phyloP scores from a whole-genome alignment of 106 monocot species.

The Alisma plantagoaquatica region DNA sequence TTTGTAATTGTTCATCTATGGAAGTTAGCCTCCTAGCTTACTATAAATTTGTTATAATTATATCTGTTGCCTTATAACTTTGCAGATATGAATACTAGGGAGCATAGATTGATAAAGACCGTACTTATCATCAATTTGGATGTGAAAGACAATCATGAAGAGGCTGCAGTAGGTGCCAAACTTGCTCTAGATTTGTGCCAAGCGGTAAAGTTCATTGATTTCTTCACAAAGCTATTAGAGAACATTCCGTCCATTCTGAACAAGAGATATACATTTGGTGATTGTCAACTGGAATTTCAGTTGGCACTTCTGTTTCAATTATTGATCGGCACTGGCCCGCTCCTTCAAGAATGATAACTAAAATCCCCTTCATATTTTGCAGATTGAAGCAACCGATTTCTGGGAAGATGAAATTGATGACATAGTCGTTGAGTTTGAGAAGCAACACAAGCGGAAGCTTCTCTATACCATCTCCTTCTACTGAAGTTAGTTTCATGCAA shows the following conservation, averaged over 20 bases:
- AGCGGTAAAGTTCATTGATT: conserved; percentile 25
- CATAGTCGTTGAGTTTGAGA: conserved; percentile 62
- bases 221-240: no score
- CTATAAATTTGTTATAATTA: no score
- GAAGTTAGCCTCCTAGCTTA: no score
- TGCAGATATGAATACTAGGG: conserved; percentile 84
- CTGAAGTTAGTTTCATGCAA: conserved; percentile 23
- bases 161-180: conserved; percentile 82
- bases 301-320: neutral
- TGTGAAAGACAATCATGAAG: conserved; percentile 99
- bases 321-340: neutral
- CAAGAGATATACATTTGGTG: no score
- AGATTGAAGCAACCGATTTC: conserved; percentile 51
- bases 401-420: conserved; percentile 71
- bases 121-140: conserved; percentile 93
- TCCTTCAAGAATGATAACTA: no score
- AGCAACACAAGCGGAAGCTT: conserved; percentile 63
- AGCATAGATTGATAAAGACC: conserved; percentile 44
- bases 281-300: neutral
- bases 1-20: no score
- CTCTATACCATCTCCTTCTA: conserved; percentile 81
- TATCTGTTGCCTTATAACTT: no score
- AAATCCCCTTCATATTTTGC: no score
- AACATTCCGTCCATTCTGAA: no score
- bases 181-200: conserved; percentile 75